Evolutionary conservation across 805 yeast species (phyloP), one percentile per base, ranked within the genome.

Genomic region (Pichia nakasei): DNA sequence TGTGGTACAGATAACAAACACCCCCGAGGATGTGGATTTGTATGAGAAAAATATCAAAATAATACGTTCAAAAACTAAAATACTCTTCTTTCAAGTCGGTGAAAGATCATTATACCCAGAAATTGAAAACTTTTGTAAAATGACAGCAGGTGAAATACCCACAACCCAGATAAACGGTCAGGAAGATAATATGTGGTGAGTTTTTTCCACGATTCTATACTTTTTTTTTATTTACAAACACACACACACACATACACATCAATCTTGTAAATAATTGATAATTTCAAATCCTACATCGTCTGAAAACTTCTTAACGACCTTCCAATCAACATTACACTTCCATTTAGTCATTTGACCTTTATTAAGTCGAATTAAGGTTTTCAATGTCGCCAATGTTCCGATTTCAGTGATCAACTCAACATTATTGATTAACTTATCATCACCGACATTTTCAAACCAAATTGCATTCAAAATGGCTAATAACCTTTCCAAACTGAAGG

Each of bases 391-490:
- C 43, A 58, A 54, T 8, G 69, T 67, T 2, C 69, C 59, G 8
- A 69, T 39, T 42, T 66, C 67, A 37, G 66, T 61, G 53, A 63
- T 58, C 8, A 68, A 49, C 41, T 64, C 69, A 12, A 68, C 59
- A 41, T 63, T 59, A 26, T 64, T 52, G 1, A 47, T 36, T 8
- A 65, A 37, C 53, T 34, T 58, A 12, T 55, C 70, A 22, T 55
- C 70, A 22, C 57, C 71, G 52, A 52, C 70, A 44, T 52, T 48
- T 24, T 49, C 58, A 20, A 68, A 73, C 54, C 75, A 77, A 13
- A 88, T 76, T 0, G 94, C 80, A 36, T 82, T 82, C 32, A 84
- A 68, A 21, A 89, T 85, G 0, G 96, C 95, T 46, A 85, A 63
- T 57, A 86, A 56, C 45, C 97, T 69, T 58, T 89, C 96, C 38